These are phyloP conservation scores for Raphanus raphanistrum DNA, from an alignment of 345 rosid genomes.

Conservation along the genomic window DNA sequence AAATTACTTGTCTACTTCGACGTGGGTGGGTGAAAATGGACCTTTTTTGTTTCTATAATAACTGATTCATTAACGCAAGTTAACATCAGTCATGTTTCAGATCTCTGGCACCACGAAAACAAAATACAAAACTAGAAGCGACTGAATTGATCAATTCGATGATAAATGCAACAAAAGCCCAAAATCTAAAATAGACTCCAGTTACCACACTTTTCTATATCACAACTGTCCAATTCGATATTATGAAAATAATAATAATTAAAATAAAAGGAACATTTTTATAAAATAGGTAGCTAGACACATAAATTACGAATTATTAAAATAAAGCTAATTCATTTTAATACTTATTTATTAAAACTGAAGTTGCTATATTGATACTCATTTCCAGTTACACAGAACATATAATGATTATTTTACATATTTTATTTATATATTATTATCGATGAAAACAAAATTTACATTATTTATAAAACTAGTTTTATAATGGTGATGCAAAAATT, in stretches of 20 bases:
- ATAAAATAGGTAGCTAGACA: neutral
- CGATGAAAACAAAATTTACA: no score
- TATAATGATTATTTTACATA: no score
- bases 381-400: no score
- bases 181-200: conserved; percentile 1
- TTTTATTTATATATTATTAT: no score
- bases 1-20: neutral
- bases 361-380: no score
- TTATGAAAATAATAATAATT: no score
- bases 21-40: neutral
- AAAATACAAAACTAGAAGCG: neutral
- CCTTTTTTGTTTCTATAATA: neutral
- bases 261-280: no score
- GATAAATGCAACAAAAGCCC: neutral
- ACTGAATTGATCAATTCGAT: neutral
- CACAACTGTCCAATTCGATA: neutral
- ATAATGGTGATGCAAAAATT: no score
- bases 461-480: no score
- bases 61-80: neutral
- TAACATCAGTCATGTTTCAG: neutral
- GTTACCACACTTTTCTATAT: no score
- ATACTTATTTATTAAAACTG: no score
- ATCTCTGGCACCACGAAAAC: conserved; percentile 4
- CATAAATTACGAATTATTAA: neutral
- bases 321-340: no score